Conservation (phyloP, 768 basidiomycete species). For the Cystobasidium onofrii region DNA sequence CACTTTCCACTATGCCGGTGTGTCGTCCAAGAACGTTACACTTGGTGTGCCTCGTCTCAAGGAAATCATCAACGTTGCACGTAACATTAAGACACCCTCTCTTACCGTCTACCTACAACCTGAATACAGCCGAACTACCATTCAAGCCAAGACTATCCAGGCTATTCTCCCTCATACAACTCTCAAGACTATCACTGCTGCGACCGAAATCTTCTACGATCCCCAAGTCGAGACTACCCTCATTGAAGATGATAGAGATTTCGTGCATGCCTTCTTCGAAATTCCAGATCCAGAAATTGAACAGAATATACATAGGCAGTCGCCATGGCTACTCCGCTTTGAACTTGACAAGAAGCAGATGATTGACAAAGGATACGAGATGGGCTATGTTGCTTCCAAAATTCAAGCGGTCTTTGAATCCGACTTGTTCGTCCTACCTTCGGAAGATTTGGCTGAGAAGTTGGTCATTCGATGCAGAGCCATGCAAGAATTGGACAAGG, state of each 20-base stretch:
- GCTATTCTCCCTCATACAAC: slow-evolving; percentile 92
- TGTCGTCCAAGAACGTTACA: slow-evolving; percentile 98
- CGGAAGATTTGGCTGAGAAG: slow-evolving; percentile 96
- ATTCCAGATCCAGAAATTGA: slow-evolving; percentile 97
- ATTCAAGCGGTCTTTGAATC: slow-evolving; percentile 92
- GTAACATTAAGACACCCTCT: slow-evolving; percentile 96
- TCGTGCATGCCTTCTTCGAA: slow-evolving; percentile 98
- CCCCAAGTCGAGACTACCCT: slow-evolving; percentile 83
- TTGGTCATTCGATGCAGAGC: slow-evolving; percentile 88
- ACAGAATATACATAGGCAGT: slow-evolving; percentile 77
- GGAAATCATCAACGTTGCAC: slow-evolving; percentile 98
- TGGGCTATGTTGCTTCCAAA: slow-evolving; percentile 85
- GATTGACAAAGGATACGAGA: slow-evolving; percentile 91
- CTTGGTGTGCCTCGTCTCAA: slow-evolving; percentile 98
- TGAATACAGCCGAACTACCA: slow-evolving; percentile 57
- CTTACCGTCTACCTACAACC: slow-evolving; percentile 81
- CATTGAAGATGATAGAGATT: slow-evolving; percentile 89
- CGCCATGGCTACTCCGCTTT: slow-evolving; percentile 93
- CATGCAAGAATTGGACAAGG: slow-evolving; percentile 70
- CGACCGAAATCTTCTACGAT: slow-evolving; percentile 97
- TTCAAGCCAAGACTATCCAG: slow-evolving; percentile 73
- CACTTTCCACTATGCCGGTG: slow-evolving; percentile 99
- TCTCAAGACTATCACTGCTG: slow-evolving; percentile 82
- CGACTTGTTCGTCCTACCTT: slow-evolving; percentile 96
- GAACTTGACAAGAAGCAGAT: slow-evolving; percentile 95